Percentiles rank a stretch among this genome's conserved stretches.
Evolutionary conservation across 352 stramenopile species (phyloP).

Genomic region (Globisporangium nodosum): DNA sequence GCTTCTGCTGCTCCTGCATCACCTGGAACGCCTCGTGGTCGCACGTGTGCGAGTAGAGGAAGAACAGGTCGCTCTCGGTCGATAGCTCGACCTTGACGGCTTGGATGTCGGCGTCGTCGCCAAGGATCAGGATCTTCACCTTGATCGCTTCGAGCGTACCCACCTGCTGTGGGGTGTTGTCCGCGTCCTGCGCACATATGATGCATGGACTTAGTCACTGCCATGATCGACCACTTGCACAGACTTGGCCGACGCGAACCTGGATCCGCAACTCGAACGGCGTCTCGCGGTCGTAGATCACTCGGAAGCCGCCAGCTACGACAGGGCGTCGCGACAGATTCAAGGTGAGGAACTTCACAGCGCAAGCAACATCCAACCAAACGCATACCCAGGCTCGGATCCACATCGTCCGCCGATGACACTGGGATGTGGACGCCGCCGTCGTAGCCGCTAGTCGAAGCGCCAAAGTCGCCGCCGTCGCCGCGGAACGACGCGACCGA

Average conservation of each 20-base stretch:
- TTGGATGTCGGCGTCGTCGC: slow-evolving; percentile 80
- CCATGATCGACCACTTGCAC: too few species aligned
- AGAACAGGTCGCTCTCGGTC: slow-evolving; percentile 93
- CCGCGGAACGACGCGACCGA: slow-evolving; percentile 30
- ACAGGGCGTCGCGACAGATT: neutral
- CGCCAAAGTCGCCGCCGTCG: slow-evolving; percentile 23
- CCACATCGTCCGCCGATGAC: slow-evolving; percentile 53
- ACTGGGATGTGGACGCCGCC: slow-evolving; percentile 38
- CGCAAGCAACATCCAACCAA: neutral
- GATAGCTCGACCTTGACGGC: slow-evolving; percentile 88
- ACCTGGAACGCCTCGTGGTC: slow-evolving; percentile 82
- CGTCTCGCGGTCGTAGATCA: slow-evolving; percentile 90
- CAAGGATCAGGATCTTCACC: slow-evolving; percentile 90
- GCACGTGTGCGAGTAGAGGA: slow-evolving; percentile 89
- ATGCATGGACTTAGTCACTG: too few species aligned
- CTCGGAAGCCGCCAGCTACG: slow-evolving; percentile 72
- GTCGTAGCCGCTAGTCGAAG: slow-evolving; percentile 4
- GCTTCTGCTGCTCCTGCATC: slow-evolving; percentile 94
- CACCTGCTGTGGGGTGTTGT: slow-evolving; percentile 85
- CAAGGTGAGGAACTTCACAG: neutral
- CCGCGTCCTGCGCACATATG: slow-evolving; percentile 34
- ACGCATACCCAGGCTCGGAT: slow-evolving; percentile 65
- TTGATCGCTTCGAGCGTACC: slow-evolving; percentile 93
- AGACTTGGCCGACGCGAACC: slow-evolving; percentile 18
- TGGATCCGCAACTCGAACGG: slow-evolving; percentile 89